A percentile compares a stretch with the other conserved stretches of the same genome.
Conservation (phyloP, 2,329 filamentous ascomycete genomes). For the Beauveria medogensis region DNA sequence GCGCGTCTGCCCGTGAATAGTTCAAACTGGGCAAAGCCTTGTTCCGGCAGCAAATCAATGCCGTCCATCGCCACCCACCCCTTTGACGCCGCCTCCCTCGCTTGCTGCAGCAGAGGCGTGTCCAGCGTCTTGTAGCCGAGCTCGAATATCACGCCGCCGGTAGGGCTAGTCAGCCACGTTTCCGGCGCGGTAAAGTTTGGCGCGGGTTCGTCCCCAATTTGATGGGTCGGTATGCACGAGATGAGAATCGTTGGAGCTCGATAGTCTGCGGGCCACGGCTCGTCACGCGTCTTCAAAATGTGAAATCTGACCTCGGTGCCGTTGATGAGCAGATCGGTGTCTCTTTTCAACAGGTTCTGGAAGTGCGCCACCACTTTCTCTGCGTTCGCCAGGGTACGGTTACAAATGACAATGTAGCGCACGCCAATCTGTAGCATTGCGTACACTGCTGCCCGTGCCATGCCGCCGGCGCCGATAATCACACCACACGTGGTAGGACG, state of each 20-base stretch:
- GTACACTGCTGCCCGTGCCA: constrained; percentile 72
- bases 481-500: constrained; percentile 47
- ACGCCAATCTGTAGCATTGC: constrained; percentile 72
- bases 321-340: constrained; percentile 34
- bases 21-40: constrained; percentile 76
- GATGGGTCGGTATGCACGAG: constrained; percentile 67
- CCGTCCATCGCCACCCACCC: constrained; percentile 73
- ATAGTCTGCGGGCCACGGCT: constrained; percentile 57
- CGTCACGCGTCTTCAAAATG: constrained; percentile 49
- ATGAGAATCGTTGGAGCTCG: constrained; percentile 65
- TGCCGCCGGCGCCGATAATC: constrained; percentile 61
- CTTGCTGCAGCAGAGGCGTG: constrained; percentile 63
- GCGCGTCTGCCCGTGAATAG: constrained; percentile 58
- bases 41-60: constrained; percentile 67
- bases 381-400: constrained; percentile 61
- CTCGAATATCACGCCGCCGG: constrained; percentile 69
- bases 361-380: constrained; percentile 62
- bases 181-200: constrained; percentile 62
- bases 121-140: constrained; percentile 66
- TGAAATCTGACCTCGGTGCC: constrained; percentile 40
- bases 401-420: constrained; percentile 66
- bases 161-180: constrained; percentile 63
- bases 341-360: constrained; percentile 45
- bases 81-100: constrained; percentile 48
- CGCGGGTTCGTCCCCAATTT: constrained; percentile 53